phyloP scores from a whole-genome alignment of 129 eudicot genomes.

The Flaveria trinervia region DNA sequence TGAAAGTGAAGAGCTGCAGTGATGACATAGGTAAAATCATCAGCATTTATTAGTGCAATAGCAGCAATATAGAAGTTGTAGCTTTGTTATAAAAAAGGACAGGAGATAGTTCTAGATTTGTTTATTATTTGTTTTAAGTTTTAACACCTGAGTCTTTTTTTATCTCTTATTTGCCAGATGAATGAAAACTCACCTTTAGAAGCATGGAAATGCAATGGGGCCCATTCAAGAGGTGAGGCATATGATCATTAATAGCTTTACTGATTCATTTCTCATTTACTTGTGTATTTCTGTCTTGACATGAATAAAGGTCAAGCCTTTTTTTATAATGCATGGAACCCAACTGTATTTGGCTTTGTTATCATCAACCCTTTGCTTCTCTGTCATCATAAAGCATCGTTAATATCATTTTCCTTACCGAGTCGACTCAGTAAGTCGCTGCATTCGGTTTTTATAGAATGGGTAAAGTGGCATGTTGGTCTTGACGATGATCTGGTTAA shows the following conservation, averaged over 20 bases:
- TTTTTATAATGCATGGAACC: constrained; percentile 30
- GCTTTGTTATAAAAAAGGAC: constrained; percentile 19
- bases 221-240: constrained; percentile 36
- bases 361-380: constrained; percentile 18
- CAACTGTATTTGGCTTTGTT: constrained; percentile 39
- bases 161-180: constrained; percentile 26
- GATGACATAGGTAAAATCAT: constrained; percentile 15
- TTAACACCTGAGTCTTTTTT: constrained; percentile 26
- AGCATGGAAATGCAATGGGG: constrained; percentile 36
- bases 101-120: constrained; percentile 12
- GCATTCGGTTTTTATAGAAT: not conserved
- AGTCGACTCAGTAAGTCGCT: constrained; percentile 8
- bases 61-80: constrained; percentile 3
- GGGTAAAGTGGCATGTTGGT: constrained; percentile 12
- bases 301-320: constrained; percentile 35
- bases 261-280: constrained; percentile 27
- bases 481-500: not conserved
- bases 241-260: constrained; percentile 30
- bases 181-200: constrained; percentile 40
- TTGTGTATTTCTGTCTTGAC: constrained; percentile 42
- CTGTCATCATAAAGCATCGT: constrained; percentile 34
- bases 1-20: not conserved
- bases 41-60: constrained; percentile 24
- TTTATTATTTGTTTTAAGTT: not conserved
- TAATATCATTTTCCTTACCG: constrained; percentile 15